Evolutionary conservation across 2,329 filamentous ascomycete genomes (phyloP).

Genomic region (Mycosphaerella sp.): DNA sequence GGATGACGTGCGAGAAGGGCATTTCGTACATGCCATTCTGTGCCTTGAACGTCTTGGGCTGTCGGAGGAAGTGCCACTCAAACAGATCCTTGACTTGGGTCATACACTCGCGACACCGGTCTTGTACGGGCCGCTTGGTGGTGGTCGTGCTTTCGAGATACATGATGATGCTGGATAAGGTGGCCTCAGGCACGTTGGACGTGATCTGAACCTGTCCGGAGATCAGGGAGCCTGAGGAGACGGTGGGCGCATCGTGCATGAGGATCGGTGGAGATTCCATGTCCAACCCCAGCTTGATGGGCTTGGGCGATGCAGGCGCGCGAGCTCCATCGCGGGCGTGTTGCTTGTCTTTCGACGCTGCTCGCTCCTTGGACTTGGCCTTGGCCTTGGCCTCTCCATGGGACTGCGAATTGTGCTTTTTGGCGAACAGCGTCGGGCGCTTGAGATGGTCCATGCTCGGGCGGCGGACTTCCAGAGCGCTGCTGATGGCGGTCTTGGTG

Average conservation of each 20-base stretch:
- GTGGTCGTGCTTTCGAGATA: slow-evolving; percentile 62
- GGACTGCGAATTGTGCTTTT: slow-evolving; percentile 21
- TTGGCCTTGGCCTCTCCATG: too few relatives aligned
- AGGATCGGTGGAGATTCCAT: slow-evolving; percentile 85
- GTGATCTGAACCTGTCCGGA: slow-evolving; percentile 74
- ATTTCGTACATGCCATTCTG: slow-evolving; percentile 63
- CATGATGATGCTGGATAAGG: slow-evolving; percentile 66
- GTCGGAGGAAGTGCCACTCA: slow-evolving; percentile 69
- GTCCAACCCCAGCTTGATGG: slow-evolving; percentile 52
- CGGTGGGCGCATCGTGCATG: slow-evolving; percentile 67
- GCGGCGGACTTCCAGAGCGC: slow-evolving; percentile 18
- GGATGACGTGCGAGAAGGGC: slow-evolving; percentile 82
- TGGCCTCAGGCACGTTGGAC: slow-evolving; percentile 60
- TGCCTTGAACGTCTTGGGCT: slow-evolving; percentile 40
- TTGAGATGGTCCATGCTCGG: slow-evolving; percentile 35
- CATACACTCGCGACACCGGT: slow-evolving; percentile 71
- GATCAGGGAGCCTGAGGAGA: slow-evolving; percentile 76
- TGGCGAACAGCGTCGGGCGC: slow-evolving; percentile 25
- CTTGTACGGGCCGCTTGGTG: slow-evolving; percentile 75
- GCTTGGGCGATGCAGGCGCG: slow-evolving; percentile 27
- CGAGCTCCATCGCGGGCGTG: slow-evolving; percentile 19
- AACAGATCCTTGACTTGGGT: slow-evolving; percentile 67
- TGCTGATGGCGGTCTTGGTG: slow-evolving; percentile 13
- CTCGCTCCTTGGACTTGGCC: slow-evolving; percentile 27
- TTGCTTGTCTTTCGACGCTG: slow-evolving; percentile 28